Base-by-base conservation (phyloP, 208 protist species). In the Leishmania martiniquensis region DNA sequence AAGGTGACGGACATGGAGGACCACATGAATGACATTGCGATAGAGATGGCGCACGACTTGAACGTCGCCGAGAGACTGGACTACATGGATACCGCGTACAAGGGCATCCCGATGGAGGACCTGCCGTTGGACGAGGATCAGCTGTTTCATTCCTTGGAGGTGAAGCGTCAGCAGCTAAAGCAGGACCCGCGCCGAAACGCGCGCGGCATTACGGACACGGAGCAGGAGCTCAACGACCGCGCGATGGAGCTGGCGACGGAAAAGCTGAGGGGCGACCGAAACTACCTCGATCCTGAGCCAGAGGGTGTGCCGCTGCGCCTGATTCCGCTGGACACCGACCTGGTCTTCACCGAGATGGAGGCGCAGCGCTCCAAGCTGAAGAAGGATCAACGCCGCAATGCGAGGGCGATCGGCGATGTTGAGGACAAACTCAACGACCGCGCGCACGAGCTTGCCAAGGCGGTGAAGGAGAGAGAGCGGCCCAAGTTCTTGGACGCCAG, bases 71-170 rank as follows among this genome's bases (percentile, higher is more conserved):
- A 96, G 66, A 89, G 92, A 34, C 89, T 86, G 2, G 82, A 86
- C 62, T 95, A 84, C 80, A 79, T 95, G 60, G 79, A 81, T 51
- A 78, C 77, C 12, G 74, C 72, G n/a, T 88, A 86, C 70, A 91
- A 87, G 75, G 88, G 89, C 67, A 87, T 96, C 72, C 88, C 87
- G 10, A 49, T 86, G 22, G 79, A 80, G 44, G 83, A 93, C 44
- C 86, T 96, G 20, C 85, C 83, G 32, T 87, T 96, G 13, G 92
- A 94, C 75, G 71, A 83, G n/a, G 92, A 96, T 76, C 78, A 75
- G 60, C 59, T 54, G 37, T 96, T 96, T 79, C 81, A 67, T 68
- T 73, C 69, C 5, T 67, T 89, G 63, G 92, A 94, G 82, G 85
- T 83, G 59, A 78, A 87, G 72, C 92, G 92, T 15, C 87, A 92